These are phyloP conservation scores for Rusavskia elegans DNA, from an alignment of 495 filamentous ascomycete species.

Conservation along the genomic window DNA sequence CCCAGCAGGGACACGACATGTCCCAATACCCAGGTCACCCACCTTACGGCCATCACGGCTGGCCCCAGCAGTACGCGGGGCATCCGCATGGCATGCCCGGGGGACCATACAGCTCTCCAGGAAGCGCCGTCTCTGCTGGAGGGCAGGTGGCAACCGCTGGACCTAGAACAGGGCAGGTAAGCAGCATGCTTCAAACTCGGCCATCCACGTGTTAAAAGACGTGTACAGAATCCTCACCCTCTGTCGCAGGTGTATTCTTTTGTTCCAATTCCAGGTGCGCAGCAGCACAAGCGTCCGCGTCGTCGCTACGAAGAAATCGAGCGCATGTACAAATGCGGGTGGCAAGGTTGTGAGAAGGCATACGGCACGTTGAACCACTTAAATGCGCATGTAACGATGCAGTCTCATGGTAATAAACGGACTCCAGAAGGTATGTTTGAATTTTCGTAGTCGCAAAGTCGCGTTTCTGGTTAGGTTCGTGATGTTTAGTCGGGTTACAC, in stretches of 20 bases:
- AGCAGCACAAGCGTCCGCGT: conserved; percentile 92
- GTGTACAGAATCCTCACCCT: conserved; percentile 26
- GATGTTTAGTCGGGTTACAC: conserved; percentile 36
- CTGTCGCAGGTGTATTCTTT: conserved; percentile 83
- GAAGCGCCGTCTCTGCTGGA: conserved; percentile 41
- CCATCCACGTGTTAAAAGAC: conserved; percentile 14
- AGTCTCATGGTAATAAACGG: conserved; percentile 79
- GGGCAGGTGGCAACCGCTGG: conserved; percentile 43
- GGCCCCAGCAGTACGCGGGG: conserved; percentile 57
- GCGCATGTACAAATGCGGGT: conserved; percentile 99
- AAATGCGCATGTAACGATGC: conserved; percentile 97
- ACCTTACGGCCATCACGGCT: conserved; percentile 45
- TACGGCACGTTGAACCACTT: conserved; percentile 94
- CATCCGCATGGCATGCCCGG: conserved; percentile 47
- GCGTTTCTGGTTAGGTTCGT: conserved; percentile 21
- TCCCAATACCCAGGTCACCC: conserved; percentile 44
- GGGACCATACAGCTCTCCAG: conserved; percentile 43
- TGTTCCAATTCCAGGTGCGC: conserved; percentile 91
- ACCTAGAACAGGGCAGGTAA: conserved; percentile 57
- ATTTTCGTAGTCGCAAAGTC: conserved; percentile 7
- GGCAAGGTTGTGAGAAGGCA: conserved; percentile 95
- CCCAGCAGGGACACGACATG: conserved; percentile 68
- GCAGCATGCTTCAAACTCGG: conserved; percentile 20
- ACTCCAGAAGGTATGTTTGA: conserved; percentile 73
- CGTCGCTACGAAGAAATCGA: conserved; percentile 97